Percentiles rank a stretch among this genome's conserved stretches.
Conservation (phyloP, 768 basidiomycete genomes). For the Coprinopsis strossmayeri region DNA sequence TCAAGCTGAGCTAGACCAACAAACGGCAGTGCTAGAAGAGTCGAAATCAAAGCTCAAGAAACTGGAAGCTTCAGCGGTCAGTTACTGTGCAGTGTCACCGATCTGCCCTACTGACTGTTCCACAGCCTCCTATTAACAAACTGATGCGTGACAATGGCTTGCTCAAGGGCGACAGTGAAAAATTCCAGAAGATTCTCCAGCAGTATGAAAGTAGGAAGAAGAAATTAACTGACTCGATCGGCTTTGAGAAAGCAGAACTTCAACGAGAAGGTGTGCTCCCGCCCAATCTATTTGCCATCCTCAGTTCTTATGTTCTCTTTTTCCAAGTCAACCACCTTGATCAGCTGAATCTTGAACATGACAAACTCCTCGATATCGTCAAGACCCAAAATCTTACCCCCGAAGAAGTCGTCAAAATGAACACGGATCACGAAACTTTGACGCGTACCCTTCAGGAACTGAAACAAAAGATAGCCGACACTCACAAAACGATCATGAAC, state of each 20-base stretch:
- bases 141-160: slow-evolving; percentile 56
- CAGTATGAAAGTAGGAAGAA: slow-evolving; percentile 66
- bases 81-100: slow-evolving; percentile 7
- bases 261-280: slow-evolving; percentile 38
- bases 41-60: slow-evolving; percentile 48
- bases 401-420: slow-evolving; percentile 90
- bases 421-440: slow-evolving; percentile 78
- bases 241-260: slow-evolving; percentile 61
- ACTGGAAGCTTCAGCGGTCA: slow-evolving; percentile 57
- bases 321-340: slow-evolving; percentile 53
- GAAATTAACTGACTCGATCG: slow-evolving; percentile 59
- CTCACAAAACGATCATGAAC: slow-evolving; percentile 63
- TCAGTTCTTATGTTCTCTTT: neutral
- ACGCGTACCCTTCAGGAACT: slow-evolving; percentile 70
- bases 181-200: slow-evolving; percentile 69
- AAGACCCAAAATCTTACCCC: slow-evolving; percentile 85
- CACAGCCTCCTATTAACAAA: slow-evolving; percentile 56
- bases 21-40: slow-evolving; percentile 39
- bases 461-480: slow-evolving; percentile 67
- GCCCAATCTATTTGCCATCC: too few species aligned
- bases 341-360: slow-evolving; percentile 57
- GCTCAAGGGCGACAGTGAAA: slow-evolving; percentile 67
- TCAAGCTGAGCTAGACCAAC: slow-evolving; percentile 54
- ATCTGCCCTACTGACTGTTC: slow-evolving; percentile 5
- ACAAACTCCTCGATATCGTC: slow-evolving; percentile 57